Conservation (phyloP, 2,329 filamentous ascomycete species). For the Ceratocystis cubensis region DNA sequence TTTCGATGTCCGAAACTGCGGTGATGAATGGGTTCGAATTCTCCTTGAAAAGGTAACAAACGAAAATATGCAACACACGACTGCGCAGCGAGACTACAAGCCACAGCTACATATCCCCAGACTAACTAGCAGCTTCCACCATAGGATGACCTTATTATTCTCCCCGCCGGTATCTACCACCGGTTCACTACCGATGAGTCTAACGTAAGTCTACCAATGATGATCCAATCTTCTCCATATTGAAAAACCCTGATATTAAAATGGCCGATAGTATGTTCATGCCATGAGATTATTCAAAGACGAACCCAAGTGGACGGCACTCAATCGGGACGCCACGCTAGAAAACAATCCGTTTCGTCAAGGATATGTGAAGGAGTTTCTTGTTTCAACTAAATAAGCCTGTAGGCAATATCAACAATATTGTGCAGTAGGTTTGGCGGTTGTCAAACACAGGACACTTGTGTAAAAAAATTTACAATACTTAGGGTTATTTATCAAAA, state of each 20-base stretch:
- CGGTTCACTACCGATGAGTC: conserved; percentile 87
- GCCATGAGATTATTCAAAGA: conserved; percentile 97
- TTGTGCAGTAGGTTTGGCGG: no score
- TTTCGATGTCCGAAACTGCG: conserved; percentile 77
- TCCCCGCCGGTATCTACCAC: conserved; percentile 93
- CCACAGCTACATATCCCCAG: neutral
- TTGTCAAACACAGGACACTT: no score
- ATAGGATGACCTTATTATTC: conserved; percentile 70
- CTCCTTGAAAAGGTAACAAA: conserved; percentile 56
- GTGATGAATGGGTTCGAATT: conserved; percentile 83
- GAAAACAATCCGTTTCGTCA: conserved; percentile 68
- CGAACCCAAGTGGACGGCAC: conserved; percentile 92
- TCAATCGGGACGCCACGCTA: conserved; percentile 68
- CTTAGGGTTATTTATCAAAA: no score
- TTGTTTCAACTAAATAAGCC: conserved; percentile 16
- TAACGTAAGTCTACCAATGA: conserved; percentile 53
- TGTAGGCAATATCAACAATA: neutral
- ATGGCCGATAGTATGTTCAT: conserved; percentile 65
- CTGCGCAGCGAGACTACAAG: neutral
- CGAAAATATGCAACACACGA: neutral
- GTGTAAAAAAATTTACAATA: no score
- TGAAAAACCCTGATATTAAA: neutral
- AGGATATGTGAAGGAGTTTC: conserved; percentile 48
- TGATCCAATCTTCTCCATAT: neutral
- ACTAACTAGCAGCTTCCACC: neutral